Evolutionary conservation across 2,329 filamentous ascomycete species (phyloP).

Genomic region (Didymella arachidicola): DNA sequence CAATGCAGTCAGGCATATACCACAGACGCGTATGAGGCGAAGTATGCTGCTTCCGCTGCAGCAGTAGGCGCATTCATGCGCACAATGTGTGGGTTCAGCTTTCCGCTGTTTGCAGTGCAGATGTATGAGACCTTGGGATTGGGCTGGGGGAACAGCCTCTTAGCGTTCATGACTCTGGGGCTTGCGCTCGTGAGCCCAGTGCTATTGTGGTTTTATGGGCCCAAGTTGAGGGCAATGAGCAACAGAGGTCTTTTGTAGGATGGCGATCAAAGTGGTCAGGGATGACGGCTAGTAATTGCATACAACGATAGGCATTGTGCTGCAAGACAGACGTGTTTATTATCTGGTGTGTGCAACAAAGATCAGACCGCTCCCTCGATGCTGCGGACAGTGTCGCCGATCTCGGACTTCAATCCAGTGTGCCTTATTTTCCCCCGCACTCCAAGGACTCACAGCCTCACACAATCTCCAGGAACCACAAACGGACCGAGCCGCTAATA

Average conservation of each 20-base stretch:
- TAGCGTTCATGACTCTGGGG: slow-evolving; percentile 60
- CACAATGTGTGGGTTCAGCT: slow-evolving; percentile 61
- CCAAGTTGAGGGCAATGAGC: slow-evolving; percentile 39
- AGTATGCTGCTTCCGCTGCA: slow-evolving; percentile 57
- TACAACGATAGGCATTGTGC: background rate
- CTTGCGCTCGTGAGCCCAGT: slow-evolving; percentile 60
- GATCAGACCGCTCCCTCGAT: background rate
- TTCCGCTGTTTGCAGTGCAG: slow-evolving; percentile 64
- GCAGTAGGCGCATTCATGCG: slow-evolving; percentile 68
- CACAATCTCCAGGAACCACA: slow-evolving; percentile 5
- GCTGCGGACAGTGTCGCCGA: background rate
- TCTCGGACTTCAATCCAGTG: background rate
- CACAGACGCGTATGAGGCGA: slow-evolving; percentile 66
- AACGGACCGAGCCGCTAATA: slow-evolving; percentile 15
- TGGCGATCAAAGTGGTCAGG: background rate
- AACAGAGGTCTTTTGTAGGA: slow-evolving; percentile 24
- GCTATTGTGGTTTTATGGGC: slow-evolving; percentile 53
- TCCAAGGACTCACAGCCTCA: slow-evolving; percentile 11
- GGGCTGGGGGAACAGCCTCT: slow-evolving; percentile 65
- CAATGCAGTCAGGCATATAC: slow-evolving; percentile 69
- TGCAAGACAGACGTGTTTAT: background rate
- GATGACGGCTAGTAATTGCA: background rate
- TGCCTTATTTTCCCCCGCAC: slow-evolving; percentile 7
- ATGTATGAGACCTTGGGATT: slow-evolving; percentile 67
- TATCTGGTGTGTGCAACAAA: background rate